A percentile compares a stretch with the other conserved stretches of the same genome.
Evolutionary conservation across 2,329 filamentous ascomycete genomes (phyloP).

Genomic region (Curvularia hawaiiensis): DNA sequence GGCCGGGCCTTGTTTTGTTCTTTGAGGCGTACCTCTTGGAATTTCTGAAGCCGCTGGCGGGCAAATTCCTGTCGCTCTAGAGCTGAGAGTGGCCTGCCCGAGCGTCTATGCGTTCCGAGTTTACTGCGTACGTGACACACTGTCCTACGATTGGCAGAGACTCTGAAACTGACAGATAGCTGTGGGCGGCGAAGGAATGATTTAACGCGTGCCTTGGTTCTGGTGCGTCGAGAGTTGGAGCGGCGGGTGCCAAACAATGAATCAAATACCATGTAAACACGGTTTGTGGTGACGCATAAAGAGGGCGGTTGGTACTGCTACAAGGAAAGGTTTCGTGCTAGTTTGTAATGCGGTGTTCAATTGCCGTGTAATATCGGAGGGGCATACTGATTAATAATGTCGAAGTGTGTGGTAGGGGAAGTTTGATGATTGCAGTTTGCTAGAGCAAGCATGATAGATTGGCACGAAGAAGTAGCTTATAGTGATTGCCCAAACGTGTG

Average conservation of each 20-base stretch:
- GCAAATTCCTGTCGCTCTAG: conserved; percentile 14
- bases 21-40: conserved; percentile 9
- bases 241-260: neutral
- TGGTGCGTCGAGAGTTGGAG: neutral
- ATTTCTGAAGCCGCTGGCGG: conserved; percentile 11
- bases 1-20: conserved; percentile 1
- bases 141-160: neutral
- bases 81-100: conserved; percentile 4
- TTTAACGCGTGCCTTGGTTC: neutral
- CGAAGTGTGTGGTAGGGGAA: neutral
- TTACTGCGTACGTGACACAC: conserved; percentile 1
- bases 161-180: neutral
- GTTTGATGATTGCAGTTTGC: neutral
- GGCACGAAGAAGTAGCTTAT: neutral
- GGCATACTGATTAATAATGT: neutral
- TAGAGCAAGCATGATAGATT: neutral
- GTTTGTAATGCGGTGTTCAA: neutral
- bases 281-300: neutral
- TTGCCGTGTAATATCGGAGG: neutral
- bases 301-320: neutral
- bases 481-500: neutral
- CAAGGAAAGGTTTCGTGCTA: neutral
- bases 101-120: neutral
- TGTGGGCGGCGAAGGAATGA: neutral
- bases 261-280: conserved; percentile 8